phyloP scores from a whole-genome alignment of 306 rosid species.

The Cicer judaicum region DNA sequence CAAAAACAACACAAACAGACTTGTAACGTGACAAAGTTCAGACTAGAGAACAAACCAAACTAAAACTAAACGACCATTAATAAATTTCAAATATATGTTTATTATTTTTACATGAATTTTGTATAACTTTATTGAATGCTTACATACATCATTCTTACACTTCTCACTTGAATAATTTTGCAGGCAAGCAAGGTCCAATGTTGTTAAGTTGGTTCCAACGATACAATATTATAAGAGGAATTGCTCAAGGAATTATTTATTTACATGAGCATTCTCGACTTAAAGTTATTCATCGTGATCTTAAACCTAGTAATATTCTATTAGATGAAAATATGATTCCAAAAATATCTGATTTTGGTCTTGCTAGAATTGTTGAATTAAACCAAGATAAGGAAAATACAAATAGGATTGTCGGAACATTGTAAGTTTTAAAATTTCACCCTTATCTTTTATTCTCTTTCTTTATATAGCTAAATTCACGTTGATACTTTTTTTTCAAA shows the following conservation, averaged over 20 bases:
- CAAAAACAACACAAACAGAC: too few relatives aligned
- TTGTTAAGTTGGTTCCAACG: constrained; percentile 20
- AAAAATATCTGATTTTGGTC: constrained; percentile 37
- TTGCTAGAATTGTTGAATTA: constrained; percentile 27
- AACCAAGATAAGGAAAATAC: constrained; percentile 27
- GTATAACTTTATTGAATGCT: background rate
- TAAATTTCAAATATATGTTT: background rate
- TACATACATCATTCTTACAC: background rate
- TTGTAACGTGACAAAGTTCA: too few relatives aligned
- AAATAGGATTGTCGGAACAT: constrained; percentile 24
- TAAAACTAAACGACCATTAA: too few relatives aligned
- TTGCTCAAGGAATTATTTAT: constrained; percentile 30
- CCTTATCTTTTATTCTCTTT: background rate
- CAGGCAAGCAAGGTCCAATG: background rate
- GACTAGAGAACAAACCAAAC: too few relatives aligned
- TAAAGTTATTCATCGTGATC: constrained; percentile 31
- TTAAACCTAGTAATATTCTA: constrained; percentile 34
- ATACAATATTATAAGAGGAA: constrained; percentile 20
- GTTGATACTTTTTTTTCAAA: too few relatives aligned
- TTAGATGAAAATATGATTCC: constrained; percentile 31
- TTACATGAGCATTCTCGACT: constrained; percentile 36
- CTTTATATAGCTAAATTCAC: background rate
- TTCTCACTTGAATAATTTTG: constrained; percentile 4
- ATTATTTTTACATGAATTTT: background rate
- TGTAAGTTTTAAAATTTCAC: constrained; percentile 3